Percentiles rank a stretch among this genome's conserved stretches.
Evolutionary conservation across 164 flowering plant species (phyloP).

Genomic region (Annona cherimola): DNA sequence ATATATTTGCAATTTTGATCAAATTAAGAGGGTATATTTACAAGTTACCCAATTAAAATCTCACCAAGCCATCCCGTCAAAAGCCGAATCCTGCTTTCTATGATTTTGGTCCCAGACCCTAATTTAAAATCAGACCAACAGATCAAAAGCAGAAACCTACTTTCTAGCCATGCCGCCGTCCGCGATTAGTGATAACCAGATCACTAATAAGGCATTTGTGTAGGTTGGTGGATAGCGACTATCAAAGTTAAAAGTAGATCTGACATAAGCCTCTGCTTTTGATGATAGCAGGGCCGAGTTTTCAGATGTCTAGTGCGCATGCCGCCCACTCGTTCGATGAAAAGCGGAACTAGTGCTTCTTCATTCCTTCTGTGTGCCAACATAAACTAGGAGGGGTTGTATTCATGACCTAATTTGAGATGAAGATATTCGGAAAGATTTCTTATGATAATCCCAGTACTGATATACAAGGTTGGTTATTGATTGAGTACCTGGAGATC

Average conservation of each 20-base stretch:
- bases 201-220: background rate
- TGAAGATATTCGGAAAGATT: background rate
- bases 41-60: too few species aligned
- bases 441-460: background rate
- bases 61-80: background rate
- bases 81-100: background rate
- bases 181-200: background rate
- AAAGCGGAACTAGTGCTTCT: constrained; percentile 1
- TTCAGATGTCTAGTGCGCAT: constrained; percentile 12
- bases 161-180: background rate
- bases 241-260: background rate
- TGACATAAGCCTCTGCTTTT: constrained; percentile 3
- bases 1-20: too few species aligned
- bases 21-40: too few species aligned
- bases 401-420: constrained; percentile 29
- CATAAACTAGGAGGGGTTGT: constrained; percentile 4
- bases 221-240: background rate
- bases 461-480: background rate
- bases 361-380: background rate
- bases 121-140: too few species aligned
- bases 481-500: background rate
- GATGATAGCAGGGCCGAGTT: constrained; percentile 30
- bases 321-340: background rate
- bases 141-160: background rate
- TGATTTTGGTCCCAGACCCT: background rate